Base-by-base conservation (phyloP, 371 early-diverging fungal species). In the Mucor lusitanicus region DNA sequence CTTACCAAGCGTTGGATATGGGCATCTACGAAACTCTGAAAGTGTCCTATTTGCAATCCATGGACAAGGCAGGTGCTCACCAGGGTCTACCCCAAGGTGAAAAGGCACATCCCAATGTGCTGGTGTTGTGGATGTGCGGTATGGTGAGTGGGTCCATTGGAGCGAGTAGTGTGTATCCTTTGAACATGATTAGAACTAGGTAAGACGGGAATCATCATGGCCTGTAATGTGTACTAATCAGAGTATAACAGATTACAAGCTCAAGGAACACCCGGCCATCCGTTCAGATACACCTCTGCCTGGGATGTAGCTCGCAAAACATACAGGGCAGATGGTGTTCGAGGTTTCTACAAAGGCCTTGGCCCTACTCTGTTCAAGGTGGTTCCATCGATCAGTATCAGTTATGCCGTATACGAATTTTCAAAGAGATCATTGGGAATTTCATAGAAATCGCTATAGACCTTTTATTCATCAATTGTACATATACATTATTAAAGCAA, bases 331-430 rank as follows among this genome's bases (percentile, higher is more conserved):
- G 95, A 93, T 61, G 95, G 95, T 21, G 73, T 93, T 15, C 50
- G 77, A 17, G 93, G 93, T 2, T 87, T 97, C 64, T 97, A 95
- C 90, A 93, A 90, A 70, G 97, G 97, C 8, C 75, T 94, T 40
- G 87, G 83, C 19, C 93, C 94, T 6, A 90, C 92, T n/a, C 72
- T 94, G 32, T 75, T 88, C 63, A 91, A 92, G 85, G 64, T 64
- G 21, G 83, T 88, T 7, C 89, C 89, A 2, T 85, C 89, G 27
- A 86, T 85, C 60, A 82, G 85, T 61, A 87, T 88, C 59, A 83
- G 85, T 54, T 88, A 88, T 68, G 84, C 85, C 35, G 85, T 83
- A 32, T 88, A 88, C 68, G 89, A 88, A 57, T 74, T 76, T 39
- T 79, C 78, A 58, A 86, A 88, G 67, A 79, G 74, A 54, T 72